Evolutionary conservation across 2,329 filamentous ascomycete species (phyloP).

Genomic region (Trichoderma breve): DNA sequence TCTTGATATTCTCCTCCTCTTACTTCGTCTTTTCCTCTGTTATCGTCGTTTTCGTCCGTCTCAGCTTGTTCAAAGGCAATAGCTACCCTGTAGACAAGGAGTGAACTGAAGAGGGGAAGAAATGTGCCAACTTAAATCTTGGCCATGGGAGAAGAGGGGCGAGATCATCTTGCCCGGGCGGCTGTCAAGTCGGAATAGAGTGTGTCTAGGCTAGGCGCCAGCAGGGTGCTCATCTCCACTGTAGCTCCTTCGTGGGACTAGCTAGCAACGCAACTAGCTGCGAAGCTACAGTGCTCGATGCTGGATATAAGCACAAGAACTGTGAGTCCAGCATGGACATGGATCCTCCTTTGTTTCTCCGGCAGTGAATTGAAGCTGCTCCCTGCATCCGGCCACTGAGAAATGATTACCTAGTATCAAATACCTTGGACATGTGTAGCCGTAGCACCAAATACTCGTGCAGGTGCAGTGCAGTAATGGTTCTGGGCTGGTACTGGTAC

Average conservation of each 20-base stretch:
- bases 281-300: background rate
- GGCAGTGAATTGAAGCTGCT: background rate
- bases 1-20: background rate
- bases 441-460: background rate
- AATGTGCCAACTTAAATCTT: background rate
- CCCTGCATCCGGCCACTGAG: background rate
- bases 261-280: background rate
- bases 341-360: background rate
- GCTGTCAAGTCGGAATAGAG: slow-evolving; percentile 7
- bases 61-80: background rate
- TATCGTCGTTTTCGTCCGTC: background rate
- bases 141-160: background rate
- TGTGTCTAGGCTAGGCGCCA: background rate
- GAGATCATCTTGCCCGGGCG: slow-evolving; percentile 3
- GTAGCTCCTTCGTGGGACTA: background rate
- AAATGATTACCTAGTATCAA: background rate
- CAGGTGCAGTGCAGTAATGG: background rate
- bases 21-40: background rate
- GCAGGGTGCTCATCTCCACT: background rate
- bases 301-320: background rate
- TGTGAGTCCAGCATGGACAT: background rate
- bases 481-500: background rate
- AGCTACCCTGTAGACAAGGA: background rate
- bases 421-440: background rate
- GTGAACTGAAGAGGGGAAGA: background rate